phyloP scores from a whole-genome alignment of 1,284 basidiomycete species.

The Agaricales sp. region DNA sequence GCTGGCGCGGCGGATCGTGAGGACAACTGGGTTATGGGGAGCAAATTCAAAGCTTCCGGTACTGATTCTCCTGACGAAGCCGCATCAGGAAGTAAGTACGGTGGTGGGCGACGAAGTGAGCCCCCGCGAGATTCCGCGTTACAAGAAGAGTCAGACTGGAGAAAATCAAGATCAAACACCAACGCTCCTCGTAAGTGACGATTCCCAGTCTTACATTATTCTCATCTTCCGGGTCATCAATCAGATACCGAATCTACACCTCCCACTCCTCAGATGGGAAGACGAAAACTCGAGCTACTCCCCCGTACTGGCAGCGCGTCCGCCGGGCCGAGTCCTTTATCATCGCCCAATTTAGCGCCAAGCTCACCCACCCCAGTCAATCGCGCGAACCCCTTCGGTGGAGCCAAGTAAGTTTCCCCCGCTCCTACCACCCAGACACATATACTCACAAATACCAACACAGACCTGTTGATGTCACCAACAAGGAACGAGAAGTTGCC shows the following conservation, averaged over 20 bases:
- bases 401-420: constrained; percentile 51
- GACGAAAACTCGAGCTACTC: constrained; percentile 75
- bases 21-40: constrained; percentile 62
- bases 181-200: constrained; percentile 15
- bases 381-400: constrained; percentile 76
- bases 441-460: constrained; percentile 7
- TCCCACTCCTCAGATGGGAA: constrained; percentile 66
- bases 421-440: neutral
- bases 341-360: constrained; percentile 60
- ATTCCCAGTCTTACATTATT: constrained; percentile 1
- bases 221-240: constrained; percentile 9
- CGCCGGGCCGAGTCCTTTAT: constrained; percentile 56
- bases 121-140: constrained; percentile 30
- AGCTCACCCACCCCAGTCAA: constrained; percentile 29
- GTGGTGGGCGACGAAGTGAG: constrained; percentile 42
- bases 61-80: constrained; percentile 17
- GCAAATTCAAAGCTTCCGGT: constrained; percentile 53
- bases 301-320: constrained; percentile 63
- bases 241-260: constrained; percentile 64
- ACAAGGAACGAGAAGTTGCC: constrained; percentile 66
- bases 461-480: constrained; percentile 79
- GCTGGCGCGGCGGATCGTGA: constrained; percentile 62
- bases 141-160: constrained; percentile 25
- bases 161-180: constrained; percentile 48
- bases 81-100: constrained; percentile 39